phyloP scores from a whole-genome alignment of 176 grass and related monocot genomes.

The Stipa capillata region DNA sequence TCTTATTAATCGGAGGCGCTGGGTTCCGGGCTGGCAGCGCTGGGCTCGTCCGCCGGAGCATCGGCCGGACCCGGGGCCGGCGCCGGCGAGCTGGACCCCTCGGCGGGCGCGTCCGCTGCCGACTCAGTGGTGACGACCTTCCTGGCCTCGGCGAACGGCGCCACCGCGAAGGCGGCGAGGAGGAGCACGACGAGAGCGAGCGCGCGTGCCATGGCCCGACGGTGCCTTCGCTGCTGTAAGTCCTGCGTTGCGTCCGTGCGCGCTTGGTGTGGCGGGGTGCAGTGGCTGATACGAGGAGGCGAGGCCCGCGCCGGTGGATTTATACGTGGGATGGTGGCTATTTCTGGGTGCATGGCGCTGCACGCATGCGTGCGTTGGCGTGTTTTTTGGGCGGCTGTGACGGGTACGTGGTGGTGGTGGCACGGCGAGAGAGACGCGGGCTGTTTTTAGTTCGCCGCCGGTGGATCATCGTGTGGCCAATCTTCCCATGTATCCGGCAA shows the following conservation, averaged over 20 bases:
- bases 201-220: conserved; percentile 2
- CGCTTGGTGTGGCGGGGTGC: background rate
- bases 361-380: background rate
- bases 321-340: background rate
- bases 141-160: background rate
- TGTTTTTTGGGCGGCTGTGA: background rate
- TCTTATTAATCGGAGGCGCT: background rate
- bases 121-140: background rate
- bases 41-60: background rate
- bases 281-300: too few species aligned
- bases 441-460: too few species aligned
- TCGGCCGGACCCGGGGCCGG: background rate
- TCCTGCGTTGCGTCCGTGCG: background rate
- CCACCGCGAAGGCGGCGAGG: background rate
- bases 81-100: background rate
- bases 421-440: too few species aligned
- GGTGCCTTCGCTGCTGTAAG: background rate
- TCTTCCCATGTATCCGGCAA: background rate
- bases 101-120: background rate
- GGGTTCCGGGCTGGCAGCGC: background rate
- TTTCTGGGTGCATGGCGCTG: background rate
- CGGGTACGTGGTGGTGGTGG: background rate
- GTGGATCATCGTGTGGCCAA: conserved; percentile 1
- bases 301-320: background rate
- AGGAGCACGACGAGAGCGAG: conserved; percentile 12